phyloP scores from a whole-genome alignment of 2,329 filamentous ascomycete species.

The Fusarium burgessii region DNA sequence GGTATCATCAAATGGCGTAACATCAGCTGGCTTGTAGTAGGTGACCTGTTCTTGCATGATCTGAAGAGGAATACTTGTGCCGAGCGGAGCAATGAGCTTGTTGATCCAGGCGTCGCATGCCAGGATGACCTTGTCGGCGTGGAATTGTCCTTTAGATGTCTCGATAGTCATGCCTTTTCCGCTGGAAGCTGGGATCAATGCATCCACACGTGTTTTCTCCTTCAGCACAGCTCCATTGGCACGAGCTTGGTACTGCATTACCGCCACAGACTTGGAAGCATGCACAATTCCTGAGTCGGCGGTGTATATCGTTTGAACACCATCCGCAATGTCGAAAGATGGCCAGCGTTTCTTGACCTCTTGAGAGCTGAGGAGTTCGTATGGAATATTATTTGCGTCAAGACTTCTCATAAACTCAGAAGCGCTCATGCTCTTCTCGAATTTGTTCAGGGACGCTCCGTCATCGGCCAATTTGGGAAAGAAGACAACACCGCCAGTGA shows the following conservation, averaged over 20 bases:
- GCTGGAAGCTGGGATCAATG: not conserved
- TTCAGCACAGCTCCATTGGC: constrained; percentile 21
- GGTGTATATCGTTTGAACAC: constrained; percentile 39
- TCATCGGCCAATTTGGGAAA: constrained; percentile 11
- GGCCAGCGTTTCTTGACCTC: constrained; percentile 39
- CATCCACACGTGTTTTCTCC: constrained; percentile 19
- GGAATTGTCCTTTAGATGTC: constrained; percentile 15
- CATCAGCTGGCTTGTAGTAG: constrained; percentile 32
- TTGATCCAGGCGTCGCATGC: constrained; percentile 35
- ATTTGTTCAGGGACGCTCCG: not conserved
- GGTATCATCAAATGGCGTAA: not conserved
- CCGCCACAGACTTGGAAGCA: constrained; percentile 25
- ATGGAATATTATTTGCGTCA: constrained; percentile 27
- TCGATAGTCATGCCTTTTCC: constrained; percentile 21
- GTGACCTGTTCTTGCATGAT: constrained; percentile 43
- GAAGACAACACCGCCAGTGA: constrained; percentile 44
- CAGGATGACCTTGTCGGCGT: constrained; percentile 28
- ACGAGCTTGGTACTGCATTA: constrained; percentile 32
- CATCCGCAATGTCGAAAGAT: constrained; percentile 26
- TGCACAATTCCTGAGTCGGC: constrained; percentile 42
- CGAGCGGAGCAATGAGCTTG: constrained; percentile 28
- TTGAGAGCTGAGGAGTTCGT: constrained; percentile 33
- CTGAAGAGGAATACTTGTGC: constrained; percentile 21
- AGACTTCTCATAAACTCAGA: constrained; percentile 11
- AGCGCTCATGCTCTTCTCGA: constrained; percentile 23